Conservation (phyloP, 2,329 filamentous ascomycete species). For the Diaporthe caulivora region DNA sequence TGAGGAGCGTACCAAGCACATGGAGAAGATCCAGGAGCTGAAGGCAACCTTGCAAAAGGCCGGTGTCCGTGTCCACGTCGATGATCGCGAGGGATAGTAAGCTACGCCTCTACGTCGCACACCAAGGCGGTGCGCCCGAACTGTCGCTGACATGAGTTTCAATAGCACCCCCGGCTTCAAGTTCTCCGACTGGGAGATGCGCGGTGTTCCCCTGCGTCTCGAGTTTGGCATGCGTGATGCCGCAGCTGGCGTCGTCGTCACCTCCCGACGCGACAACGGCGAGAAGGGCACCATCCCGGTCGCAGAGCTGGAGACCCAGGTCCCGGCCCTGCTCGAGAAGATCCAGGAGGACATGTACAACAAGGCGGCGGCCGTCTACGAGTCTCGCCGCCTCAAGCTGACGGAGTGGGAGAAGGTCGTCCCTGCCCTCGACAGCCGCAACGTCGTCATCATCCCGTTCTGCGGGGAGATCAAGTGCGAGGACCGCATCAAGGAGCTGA, state of each 20-base stretch:
- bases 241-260: constrained; percentile 56
- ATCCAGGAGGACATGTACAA: constrained; percentile 87
- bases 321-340: constrained; percentile 86
- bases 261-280: constrained; percentile 80
- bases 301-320: constrained; percentile 76
- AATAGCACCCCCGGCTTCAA: constrained; percentile 86
- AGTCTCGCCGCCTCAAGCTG: constrained; percentile 82
- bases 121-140: neutral
- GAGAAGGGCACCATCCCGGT: constrained; percentile 87
- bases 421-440: constrained; percentile 90
- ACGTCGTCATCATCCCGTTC: constrained; percentile 91
- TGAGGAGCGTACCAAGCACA: constrained; percentile 82
- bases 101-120: neutral
- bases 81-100: constrained; percentile 85
- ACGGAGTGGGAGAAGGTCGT: constrained; percentile 93
- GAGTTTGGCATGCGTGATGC: constrained; percentile 97
- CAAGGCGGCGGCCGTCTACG: constrained; percentile 83
- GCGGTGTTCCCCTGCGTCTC: constrained; percentile 91
- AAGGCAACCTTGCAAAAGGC: constrained; percentile 76
- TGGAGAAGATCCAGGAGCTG: constrained; percentile 81
- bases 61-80: constrained; percentile 82
- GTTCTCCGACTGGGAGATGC: constrained; percentile 99
- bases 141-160: neutral
- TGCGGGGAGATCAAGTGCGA: constrained; percentile 87
- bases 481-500: constrained; percentile 94